Conservation (phyloP, 768 basidiomycete species). For the Hypholoma sublateritium region DNA sequence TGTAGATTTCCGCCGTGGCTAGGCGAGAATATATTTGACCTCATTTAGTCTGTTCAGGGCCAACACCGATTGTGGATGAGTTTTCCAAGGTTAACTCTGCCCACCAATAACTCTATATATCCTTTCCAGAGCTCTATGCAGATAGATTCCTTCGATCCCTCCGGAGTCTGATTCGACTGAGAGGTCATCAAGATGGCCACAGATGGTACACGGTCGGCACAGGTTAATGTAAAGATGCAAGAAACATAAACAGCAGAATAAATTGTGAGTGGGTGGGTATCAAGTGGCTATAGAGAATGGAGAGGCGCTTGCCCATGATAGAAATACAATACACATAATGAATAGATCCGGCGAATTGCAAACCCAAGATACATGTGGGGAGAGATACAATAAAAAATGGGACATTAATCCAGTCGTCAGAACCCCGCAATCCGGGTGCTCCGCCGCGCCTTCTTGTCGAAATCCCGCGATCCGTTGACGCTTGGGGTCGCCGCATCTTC, state of each 20-base stretch:
- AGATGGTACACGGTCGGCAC: no score
- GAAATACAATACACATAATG: background rate
- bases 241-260: background rate
- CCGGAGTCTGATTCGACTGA: no score
- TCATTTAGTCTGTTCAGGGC: no score
- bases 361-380: background rate
- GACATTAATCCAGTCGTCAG: conserved; percentile 10
- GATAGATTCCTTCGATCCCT: no score
- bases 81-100: no score
- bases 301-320: background rate
- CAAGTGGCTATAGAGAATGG: background rate
- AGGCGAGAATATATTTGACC: no score
- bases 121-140: no score
- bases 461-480: conserved; percentile 1
- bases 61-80: no score
- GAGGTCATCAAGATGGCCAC: no score
- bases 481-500: background rate
- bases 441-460: conserved; percentile 15
- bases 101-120: no score
- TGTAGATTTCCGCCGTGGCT: no score
- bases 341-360: background rate
- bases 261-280: background rate
- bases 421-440: conserved; percentile 26
- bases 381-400: background rate
- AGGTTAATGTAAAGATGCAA: no score